phyloP scores from a whole-genome alignment of 2,329 filamentous ascomycete species.

The Bipolaris bicolor region DNA sequence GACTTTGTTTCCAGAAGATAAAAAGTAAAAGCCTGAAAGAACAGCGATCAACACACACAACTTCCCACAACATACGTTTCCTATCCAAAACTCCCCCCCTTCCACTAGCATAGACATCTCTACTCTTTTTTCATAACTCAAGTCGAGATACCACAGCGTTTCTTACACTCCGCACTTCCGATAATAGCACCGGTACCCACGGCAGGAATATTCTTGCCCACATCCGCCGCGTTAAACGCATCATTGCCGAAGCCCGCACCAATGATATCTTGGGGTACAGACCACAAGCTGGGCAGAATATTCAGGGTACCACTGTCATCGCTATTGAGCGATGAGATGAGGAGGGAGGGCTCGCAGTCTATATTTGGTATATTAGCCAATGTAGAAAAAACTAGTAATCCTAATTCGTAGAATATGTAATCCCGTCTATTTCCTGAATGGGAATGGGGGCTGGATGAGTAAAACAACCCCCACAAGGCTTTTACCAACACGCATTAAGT shows the following conservation, averaged over 20 bases:
- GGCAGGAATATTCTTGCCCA: slow-evolving; percentile 42
- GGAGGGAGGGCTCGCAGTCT: slow-evolving; percentile 58
- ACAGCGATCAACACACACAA: background rate
- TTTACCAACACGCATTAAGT: no score
- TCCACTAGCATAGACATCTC: background rate
- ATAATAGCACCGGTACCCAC: slow-evolving; percentile 53
- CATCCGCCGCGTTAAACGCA: slow-evolving; percentile 38
- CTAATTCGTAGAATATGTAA: no score
- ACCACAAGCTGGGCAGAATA: slow-evolving; percentile 53
- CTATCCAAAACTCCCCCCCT: background rate
- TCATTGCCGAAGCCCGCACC: slow-evolving; percentile 52
- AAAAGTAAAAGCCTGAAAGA: background rate
- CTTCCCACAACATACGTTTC: no score
- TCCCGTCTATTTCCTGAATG: no score
- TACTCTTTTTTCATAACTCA: background rate
- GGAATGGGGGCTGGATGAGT: no score
- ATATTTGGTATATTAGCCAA: background rate
- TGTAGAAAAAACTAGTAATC: background rate
- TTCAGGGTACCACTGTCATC: slow-evolving; percentile 60
- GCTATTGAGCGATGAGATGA: slow-evolving; percentile 57
- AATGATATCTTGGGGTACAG: slow-evolving; percentile 50
- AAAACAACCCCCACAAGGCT: no score
- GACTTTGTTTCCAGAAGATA: background rate
- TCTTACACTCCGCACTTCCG: slow-evolving; percentile 51
- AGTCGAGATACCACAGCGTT: slow-evolving; percentile 39